These are phyloP conservation scores for Cruciata laevipes DNA, from an alignment of 257 asterid species.

Conservation along the genomic window DNA sequence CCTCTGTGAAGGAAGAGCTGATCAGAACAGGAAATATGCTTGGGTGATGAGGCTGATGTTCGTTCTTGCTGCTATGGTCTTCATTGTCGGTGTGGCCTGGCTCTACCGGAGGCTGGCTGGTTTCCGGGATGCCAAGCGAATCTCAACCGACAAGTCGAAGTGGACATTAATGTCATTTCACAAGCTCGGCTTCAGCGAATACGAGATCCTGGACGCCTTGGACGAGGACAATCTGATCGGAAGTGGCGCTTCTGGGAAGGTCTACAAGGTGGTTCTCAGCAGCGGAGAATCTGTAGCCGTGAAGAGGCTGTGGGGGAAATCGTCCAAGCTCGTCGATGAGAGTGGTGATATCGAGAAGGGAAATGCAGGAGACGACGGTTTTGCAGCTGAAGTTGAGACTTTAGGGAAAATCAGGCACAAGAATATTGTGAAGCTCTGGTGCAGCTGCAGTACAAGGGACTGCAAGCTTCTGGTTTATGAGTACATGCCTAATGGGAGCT, in stretches of 20 bases:
- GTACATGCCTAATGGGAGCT: slow-evolving; percentile 94
- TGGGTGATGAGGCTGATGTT: slow-evolving; percentile 68
- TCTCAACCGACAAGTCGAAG: slow-evolving; percentile 52
- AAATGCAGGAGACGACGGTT: slow-evolving; percentile 39
- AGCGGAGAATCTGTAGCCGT: slow-evolving; percentile 79
- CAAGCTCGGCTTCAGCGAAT: slow-evolving; percentile 72
- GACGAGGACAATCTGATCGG: slow-evolving; percentile 96
- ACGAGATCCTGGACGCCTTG: slow-evolving; percentile 67
- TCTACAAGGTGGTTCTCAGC: slow-evolving; percentile 85
- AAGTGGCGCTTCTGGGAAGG: slow-evolving; percentile 86
- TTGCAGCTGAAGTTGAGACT: slow-evolving; percentile 78
- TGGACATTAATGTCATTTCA: slow-evolving; percentile 98
- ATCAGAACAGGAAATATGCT: slow-evolving; percentile 32
- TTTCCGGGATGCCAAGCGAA: slow-evolving; percentile 37
- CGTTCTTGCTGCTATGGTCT: slow-evolving; percentile 54
- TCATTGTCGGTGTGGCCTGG: slow-evolving; percentile 54
- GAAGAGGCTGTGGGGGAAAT: slow-evolving; percentile 70
- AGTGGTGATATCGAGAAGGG: slow-evolving; percentile 63
- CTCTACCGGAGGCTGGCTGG: slow-evolving; percentile 55
- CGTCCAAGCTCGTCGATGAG: slow-evolving; percentile 40
- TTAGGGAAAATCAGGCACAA: slow-evolving; percentile 90
- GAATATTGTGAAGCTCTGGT: slow-evolving; percentile 87
- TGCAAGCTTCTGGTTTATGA: slow-evolving; percentile 89
- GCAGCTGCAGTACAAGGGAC: slow-evolving; percentile 67
- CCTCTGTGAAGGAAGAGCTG: slow-evolving; percentile 48